Evolutionary conservation across 108 stramenopile genomes (phyloP).

Genomic region (Aurantiochytrium sp.): DNA sequence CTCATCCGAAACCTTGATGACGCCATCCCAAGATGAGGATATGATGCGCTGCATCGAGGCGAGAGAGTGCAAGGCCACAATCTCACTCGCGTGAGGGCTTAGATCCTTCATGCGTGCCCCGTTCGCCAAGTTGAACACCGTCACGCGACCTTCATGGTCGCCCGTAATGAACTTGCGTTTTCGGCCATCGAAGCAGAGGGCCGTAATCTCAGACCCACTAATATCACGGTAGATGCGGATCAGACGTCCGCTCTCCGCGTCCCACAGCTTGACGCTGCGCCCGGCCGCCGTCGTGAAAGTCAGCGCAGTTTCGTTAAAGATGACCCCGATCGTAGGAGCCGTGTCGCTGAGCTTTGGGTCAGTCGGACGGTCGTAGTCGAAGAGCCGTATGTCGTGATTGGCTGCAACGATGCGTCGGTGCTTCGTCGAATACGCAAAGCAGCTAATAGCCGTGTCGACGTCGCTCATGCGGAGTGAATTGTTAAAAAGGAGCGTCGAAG

Average conservation of each 20-base stretch:
- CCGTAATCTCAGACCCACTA: slow-evolving; percentile 30
- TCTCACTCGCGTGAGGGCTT: slow-evolving; percentile 24
- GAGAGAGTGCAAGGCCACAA: slow-evolving; percentile 25
- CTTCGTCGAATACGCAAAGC: slow-evolving; percentile 7
- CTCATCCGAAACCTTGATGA: slow-evolving; percentile 24
- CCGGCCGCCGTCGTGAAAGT: slow-evolving; percentile 36
- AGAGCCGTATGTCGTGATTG: slow-evolving; percentile 40
- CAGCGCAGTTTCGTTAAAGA: slow-evolving; percentile 37
- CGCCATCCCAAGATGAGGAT: slow-evolving; percentile 25
- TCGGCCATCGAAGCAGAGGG: slow-evolving; percentile 41
- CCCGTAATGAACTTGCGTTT: slow-evolving; percentile 43
- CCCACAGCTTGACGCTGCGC: slow-evolving; percentile 39
- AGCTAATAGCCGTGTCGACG: neutral
- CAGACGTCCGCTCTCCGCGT: slow-evolving; percentile 39
- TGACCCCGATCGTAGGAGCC: slow-evolving; percentile 32
- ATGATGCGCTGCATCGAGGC: slow-evolving; percentile 12
- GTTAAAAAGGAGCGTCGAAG: neutral
- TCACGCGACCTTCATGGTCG: slow-evolving; percentile 28
- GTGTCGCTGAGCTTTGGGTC: slow-evolving; percentile 45
- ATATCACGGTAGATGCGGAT: slow-evolving; percentile 28
- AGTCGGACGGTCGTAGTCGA: slow-evolving; percentile 44
- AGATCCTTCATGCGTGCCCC: slow-evolving; percentile 48
- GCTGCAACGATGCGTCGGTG: slow-evolving; percentile 37
- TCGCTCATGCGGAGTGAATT: neutral
- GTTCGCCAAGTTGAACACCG: slow-evolving; percentile 43